These are phyloP conservation scores for Psidium guajava DNA, from an alignment of 345 rosid species.

Conservation along the genomic window DNA sequence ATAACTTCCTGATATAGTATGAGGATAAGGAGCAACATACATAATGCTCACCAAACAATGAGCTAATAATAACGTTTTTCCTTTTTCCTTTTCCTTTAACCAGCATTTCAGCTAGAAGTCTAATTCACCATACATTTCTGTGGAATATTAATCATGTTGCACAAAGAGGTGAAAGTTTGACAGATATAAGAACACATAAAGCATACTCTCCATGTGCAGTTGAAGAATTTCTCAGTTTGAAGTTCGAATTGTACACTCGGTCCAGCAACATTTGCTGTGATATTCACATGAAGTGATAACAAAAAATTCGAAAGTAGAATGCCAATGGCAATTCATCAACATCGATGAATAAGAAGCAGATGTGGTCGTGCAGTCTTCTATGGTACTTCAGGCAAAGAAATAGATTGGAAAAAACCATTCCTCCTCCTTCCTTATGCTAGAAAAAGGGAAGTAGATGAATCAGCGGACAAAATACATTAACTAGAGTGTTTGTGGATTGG, in stretches of 20 bases:
- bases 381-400: background rate
- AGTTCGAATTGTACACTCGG: background rate
- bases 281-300: background rate
- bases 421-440: background rate
- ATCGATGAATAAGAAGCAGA: background rate
- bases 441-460: background rate
- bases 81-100: background rate
- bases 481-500: background rate
- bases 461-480: background rate
- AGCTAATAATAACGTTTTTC: background rate
- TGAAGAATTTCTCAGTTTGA: background rate
- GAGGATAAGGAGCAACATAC: background rate
- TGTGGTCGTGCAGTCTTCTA: background rate
- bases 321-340: background rate
- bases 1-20: background rate
- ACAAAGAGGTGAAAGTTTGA: background rate
- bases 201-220: background rate
- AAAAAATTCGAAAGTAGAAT: background rate
- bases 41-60: background rate
- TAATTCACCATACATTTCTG: background rate
- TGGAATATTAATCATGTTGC: background rate
- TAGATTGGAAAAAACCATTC: background rate
- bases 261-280: background rate
- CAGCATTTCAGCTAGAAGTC: background rate
- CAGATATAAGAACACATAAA: background rate